These are phyloP conservation scores for Knufia fluminis DNA, from an alignment of 2,329 filamentous ascomycete genomes.

Conservation along the genomic window DNA sequence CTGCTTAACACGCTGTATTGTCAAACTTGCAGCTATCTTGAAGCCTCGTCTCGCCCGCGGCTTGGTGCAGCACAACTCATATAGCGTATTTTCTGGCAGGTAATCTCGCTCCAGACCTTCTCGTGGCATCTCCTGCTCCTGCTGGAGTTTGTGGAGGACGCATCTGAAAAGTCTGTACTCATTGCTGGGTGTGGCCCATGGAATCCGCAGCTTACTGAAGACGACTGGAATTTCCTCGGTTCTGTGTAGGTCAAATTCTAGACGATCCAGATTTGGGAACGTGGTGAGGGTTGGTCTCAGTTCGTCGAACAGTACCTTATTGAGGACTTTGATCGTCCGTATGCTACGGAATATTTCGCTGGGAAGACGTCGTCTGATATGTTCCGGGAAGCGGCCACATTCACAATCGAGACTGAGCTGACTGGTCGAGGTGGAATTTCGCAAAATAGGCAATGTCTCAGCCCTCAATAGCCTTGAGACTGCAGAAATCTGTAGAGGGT, in stretches of 20 bases:
- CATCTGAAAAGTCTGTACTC: background rate
- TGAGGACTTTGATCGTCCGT: background rate
- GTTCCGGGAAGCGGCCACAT: background rate
- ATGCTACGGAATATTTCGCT: background rate
- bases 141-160: background rate
- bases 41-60: too few relatives aligned
- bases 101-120: background rate
- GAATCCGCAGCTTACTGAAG: background rate
- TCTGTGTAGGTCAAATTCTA: background rate
- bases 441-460: background rate
- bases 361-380: slow-evolving; percentile 1
- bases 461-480: background rate
- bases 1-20: too few relatives aligned
- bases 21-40: too few relatives aligned
- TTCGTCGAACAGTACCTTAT: background rate
- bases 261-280: background rate
- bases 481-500: background rate
- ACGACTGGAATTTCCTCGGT: background rate
- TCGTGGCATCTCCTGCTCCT: background rate
- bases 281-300: background rate
- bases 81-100: too few relatives aligned
- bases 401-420: background rate
- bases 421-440: background rate
- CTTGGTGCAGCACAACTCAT: too few relatives aligned
- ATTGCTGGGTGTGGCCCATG: background rate